These are phyloP conservation scores for Lipomyces chichibuensis DNA, from an alignment of 805 yeast genomes.

Conservation along the genomic window DNA sequence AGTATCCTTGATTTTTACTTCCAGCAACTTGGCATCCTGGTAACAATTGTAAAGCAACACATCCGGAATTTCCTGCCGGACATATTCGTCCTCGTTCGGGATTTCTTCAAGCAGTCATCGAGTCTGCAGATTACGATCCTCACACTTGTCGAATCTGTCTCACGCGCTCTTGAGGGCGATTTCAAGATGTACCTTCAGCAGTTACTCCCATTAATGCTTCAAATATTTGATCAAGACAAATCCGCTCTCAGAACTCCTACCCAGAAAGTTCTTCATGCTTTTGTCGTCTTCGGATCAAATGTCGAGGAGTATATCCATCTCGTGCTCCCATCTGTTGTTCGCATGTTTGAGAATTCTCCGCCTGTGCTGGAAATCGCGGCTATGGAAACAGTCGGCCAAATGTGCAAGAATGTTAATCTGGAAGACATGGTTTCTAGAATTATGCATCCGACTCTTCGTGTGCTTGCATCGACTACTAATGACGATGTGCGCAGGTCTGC, in stretches of 20 bases:
- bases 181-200: conserved; percentile 82
- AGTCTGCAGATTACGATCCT: conserved; percentile 78
- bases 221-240: conserved; percentile 69
- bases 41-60: conserved; percentile 84
- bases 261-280: conserved; percentile 73
- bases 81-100: conserved; percentile 73
- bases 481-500: conserved; percentile 67
- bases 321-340: conserved; percentile 81
- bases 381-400: conserved; percentile 77
- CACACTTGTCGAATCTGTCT: conserved; percentile 77
- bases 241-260: conserved; percentile 53
- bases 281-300: conserved; percentile 84
- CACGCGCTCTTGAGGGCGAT: conserved; percentile 87
- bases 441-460: conserved; percentile 80
- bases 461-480: conserved; percentile 52
- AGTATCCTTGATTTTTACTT: conserved; percentile 84
- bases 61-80: conserved; percentile 79
- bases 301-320: conserved; percentile 87
- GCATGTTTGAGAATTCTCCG: conserved; percentile 67
- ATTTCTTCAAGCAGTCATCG: conserved; percentile 61
- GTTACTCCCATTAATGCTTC: conserved; percentile 72
- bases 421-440: conserved; percentile 90
- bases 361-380: conserved; percentile 67
- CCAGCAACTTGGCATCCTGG: conserved; percentile 80
- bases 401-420: conserved; percentile 70